phyloP scores from a whole-genome alignment of 805 yeast species.

The Sugiyamaella floridensis region DNA sequence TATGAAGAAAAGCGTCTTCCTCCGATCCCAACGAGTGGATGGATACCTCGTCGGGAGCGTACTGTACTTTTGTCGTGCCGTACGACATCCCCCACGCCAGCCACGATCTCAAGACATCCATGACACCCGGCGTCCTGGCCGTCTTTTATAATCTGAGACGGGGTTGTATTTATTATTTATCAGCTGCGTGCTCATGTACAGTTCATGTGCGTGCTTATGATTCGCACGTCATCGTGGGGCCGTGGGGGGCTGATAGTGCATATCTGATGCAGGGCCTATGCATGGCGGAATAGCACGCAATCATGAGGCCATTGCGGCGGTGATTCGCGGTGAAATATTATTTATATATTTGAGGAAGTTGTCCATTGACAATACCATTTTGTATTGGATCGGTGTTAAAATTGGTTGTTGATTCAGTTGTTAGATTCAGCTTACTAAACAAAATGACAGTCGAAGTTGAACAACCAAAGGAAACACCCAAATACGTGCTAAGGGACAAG shows the following conservation, averaged over 20 bases:
- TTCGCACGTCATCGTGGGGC: not conserved
- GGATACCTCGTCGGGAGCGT: not conserved
- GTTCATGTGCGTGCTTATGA: not conserved
- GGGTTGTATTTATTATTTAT: not conserved
- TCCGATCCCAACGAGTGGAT: not conserved
- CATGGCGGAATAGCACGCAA: not conserved
- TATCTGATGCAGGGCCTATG: not conserved
- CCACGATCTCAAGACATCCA: not conserved
- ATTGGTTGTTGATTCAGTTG: too few species aligned
- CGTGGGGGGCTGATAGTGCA: not conserved
- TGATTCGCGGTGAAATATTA: not conserved
- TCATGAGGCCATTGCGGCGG: not conserved
- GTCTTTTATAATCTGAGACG: not conserved
- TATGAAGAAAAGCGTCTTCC: not conserved
- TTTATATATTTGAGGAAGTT: not conserved
- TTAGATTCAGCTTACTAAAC: too few species aligned
- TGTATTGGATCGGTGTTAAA: too few species aligned
- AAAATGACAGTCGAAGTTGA: not conserved
- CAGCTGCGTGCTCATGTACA: not conserved
- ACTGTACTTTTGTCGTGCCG: not conserved
- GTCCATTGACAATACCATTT: too few species aligned
- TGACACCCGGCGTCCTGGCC: not conserved
- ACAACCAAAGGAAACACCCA: not conserved
- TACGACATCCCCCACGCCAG: not conserved
- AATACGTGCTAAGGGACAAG: constrained; percentile 1